phyloP scores from a whole-genome alignment of 2,329 filamentous ascomycete genomes.

The Ascochyta viciae-villosae region DNA sequence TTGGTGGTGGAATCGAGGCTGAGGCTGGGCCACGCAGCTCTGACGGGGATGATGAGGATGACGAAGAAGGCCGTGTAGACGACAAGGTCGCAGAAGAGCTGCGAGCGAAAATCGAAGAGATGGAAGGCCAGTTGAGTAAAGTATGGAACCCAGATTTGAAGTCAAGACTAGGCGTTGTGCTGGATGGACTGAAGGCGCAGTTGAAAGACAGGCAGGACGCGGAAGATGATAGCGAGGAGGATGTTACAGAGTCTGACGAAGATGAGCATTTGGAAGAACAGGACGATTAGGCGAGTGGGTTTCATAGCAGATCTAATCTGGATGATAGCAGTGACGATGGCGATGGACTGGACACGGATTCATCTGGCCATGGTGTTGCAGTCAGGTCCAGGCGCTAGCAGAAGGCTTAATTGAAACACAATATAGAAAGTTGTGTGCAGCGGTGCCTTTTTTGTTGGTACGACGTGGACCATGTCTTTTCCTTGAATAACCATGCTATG shows the following conservation, averaged over 20 bases:
- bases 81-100: constrained; percentile 41
- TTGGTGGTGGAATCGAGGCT: constrained; percentile 51
- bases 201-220: constrained; percentile 29
- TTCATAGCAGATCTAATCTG: neutral
- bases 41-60: constrained; percentile 37
- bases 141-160: constrained; percentile 48
- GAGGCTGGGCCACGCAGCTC: constrained; percentile 53
- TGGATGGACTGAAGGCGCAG: constrained; percentile 42
- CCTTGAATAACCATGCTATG: neutral
- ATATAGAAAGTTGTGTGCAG: neutral
- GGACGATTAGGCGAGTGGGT: neutral
- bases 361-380: neutral
- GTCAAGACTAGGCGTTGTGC: constrained; percentile 35
- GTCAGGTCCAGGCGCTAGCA: neutral
- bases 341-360: neutral
- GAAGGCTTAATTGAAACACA: neutral
- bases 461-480: neutral
- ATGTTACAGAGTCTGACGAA: neutral
- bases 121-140: constrained; percentile 43
- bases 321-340: neutral
- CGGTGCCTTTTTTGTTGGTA: neutral
- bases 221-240: neutral
- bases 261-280: neutral
- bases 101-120: constrained; percentile 42
- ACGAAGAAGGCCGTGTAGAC: constrained; percentile 21